These are phyloP conservation scores for sorghum (Sorghum bicolor) DNA, from an alignment of 176 grass and related monocot species.

Conservation along the genomic window DNA sequence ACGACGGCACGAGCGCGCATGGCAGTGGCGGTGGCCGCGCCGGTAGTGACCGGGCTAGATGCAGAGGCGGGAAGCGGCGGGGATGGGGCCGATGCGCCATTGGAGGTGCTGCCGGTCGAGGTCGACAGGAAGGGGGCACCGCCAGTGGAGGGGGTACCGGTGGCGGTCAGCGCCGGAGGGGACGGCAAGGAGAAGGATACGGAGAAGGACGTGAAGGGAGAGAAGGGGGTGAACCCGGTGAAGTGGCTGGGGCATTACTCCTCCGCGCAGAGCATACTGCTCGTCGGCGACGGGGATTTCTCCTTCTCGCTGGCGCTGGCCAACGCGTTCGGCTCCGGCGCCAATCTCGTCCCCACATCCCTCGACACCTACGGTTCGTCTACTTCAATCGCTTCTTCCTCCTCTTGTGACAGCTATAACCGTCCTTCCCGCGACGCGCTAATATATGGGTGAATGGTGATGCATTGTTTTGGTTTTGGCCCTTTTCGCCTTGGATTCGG, in stretches of 20 bases:
- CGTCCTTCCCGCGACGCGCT: not conserved
- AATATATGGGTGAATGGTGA: not conserved
- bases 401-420: not conserved
- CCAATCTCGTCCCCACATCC: slow-evolving; percentile 45
- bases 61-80: not conserved
- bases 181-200: not conserved
- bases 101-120: not conserved
- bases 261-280: slow-evolving; percentile 33
- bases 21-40: not conserved
- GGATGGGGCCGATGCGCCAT: not conserved
- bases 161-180: not conserved
- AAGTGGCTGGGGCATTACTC: slow-evolving; percentile 41
- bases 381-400: not conserved
- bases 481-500: not conserved
- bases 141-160: not conserved
- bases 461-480: not conserved
- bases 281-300: slow-evolving; percentile 54
- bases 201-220: not conserved
- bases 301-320: slow-evolving; percentile 57
- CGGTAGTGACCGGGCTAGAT: not conserved
- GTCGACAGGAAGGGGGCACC: not conserved
- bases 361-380: slow-evolving; percentile 39
- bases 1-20: not conserved
- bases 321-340: slow-evolving; percentile 48
- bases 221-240: not conserved